These are phyloP conservation scores for Batkoa obscura DNA, from an alignment of 371 early-diverging fungal species.

Conservation along the genomic window DNA sequence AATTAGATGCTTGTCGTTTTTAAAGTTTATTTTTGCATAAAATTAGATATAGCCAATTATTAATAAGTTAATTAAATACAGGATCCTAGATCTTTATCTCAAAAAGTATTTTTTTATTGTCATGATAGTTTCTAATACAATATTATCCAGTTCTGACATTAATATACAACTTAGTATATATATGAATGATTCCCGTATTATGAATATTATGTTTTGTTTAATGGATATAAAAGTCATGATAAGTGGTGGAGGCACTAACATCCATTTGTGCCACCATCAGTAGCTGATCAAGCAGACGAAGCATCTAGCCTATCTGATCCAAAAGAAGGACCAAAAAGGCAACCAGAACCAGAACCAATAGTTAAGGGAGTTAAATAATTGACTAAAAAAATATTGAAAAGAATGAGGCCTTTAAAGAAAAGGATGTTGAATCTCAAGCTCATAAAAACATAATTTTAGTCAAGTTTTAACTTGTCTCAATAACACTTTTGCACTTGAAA, in stretches of 20 bases:
- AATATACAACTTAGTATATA: background rate
- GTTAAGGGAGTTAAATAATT: slow-evolving; percentile 12
- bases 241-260: slow-evolving; percentile 10
- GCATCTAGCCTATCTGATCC: background rate
- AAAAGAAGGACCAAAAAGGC: slow-evolving; percentile 7
- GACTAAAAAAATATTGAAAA: slow-evolving; percentile 32
- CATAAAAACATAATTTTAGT: slow-evolving; percentile 89
- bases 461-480: slow-evolving; percentile 73
- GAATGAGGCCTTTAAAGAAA: slow-evolving; percentile 56
- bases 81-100: too few relatives aligned
- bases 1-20: too few relatives aligned
- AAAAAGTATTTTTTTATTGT: too few relatives aligned
- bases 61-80: too few relatives aligned
- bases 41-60: too few relatives aligned
- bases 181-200: slow-evolving; percentile 47
- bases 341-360: slow-evolving; percentile 8
- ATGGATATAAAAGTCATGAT: slow-evolving; percentile 42
- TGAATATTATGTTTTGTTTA: slow-evolving; percentile 42
- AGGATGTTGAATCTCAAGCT: slow-evolving; percentile 74
- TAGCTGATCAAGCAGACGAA: slow-evolving; percentile 2
- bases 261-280: slow-evolving; percentile 7
- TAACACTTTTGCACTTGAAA: slow-evolving; percentile 78
- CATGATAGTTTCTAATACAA: too few relatives aligned
- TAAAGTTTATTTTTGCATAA: too few relatives aligned
- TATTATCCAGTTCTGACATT: too few relatives aligned